Evolutionary conservation across 768 basidiomycete genomes (phyloP).

Genomic region (Filobasidium wieringae): DNA sequence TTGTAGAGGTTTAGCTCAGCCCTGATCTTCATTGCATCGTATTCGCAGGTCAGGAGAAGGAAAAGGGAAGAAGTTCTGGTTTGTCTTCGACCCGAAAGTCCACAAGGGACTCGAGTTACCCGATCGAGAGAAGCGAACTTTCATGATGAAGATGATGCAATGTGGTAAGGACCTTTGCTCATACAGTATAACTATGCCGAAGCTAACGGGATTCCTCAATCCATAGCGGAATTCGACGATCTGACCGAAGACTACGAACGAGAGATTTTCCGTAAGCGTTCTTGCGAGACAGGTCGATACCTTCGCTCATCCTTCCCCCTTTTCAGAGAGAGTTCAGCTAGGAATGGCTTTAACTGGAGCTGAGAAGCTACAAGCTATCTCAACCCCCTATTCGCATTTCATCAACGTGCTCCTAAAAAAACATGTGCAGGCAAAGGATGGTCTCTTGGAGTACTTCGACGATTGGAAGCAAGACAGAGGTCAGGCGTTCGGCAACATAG

Average conservation of each 20-base stretch:
- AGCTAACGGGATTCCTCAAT: no score
- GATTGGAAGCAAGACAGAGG: constrained; percentile 7
- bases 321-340: constrained; percentile 12
- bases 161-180: no score
- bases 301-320: not conserved
- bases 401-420: constrained; percentile 1
- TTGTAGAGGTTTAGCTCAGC: not conserved
- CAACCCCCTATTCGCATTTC: not conserved
- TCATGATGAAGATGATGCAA: constrained; percentile 2
- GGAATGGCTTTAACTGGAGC: constrained; percentile 11
- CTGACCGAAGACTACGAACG: constrained; percentile 9
- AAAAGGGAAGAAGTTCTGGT: constrained; percentile 11
- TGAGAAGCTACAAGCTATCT: constrained; percentile 12
- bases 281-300: not conserved
- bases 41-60: constrained; percentile 5
- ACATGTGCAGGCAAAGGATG: not conserved
- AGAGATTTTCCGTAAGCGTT: constrained; percentile 16
- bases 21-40: not conserved
- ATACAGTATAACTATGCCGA: no score
- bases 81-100: not conserved
- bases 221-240: constrained; percentile 9
- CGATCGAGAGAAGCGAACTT: not conserved
- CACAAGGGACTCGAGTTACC: constrained; percentile 2
- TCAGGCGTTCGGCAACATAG: constrained; percentile 1
- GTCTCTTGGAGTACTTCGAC: not conserved